phyloP scores from a whole-genome alignment of 2,329 filamentous ascomycete species.

The Aspergillus pseudoterreus region DNA sequence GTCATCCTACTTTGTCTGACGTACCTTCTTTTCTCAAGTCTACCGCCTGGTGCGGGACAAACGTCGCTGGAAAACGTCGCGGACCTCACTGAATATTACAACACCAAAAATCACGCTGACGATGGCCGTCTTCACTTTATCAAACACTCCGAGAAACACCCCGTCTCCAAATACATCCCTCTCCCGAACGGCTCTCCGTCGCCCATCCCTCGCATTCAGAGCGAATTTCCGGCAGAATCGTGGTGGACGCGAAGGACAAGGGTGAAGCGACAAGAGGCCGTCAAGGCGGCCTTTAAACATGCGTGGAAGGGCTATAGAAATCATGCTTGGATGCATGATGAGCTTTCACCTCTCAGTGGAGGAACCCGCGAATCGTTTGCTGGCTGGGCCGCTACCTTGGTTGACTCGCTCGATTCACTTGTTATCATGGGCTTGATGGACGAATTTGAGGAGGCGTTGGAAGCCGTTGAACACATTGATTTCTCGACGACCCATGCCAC shows the following conservation, averaged over 20 bases:
- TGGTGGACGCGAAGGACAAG: constrained; percentile 58
- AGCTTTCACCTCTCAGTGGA: constrained; percentile 70
- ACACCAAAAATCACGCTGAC: not conserved
- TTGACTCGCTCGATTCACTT: constrained; percentile 77
- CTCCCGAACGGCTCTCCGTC: constrained; percentile 69
- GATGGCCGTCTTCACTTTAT: constrained; percentile 59
- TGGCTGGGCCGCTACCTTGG: constrained; percentile 83
- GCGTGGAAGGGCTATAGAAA: constrained; percentile 81
- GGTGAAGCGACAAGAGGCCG: constrained; percentile 58
- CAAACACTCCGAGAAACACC: constrained; percentile 70
- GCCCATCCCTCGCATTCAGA: constrained; percentile 72
- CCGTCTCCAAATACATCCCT: constrained; percentile 64
- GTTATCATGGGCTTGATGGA: constrained; percentile 78
- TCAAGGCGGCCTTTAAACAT: constrained; percentile 71
- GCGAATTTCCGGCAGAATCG: constrained; percentile 64
- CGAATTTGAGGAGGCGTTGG: constrained; percentile 75
- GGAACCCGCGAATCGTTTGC: constrained; percentile 77
- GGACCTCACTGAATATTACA: constrained; percentile 7
- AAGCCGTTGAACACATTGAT: constrained; percentile 68
- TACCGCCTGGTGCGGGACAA: constrained; percentile 17
- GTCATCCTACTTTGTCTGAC: constrained; percentile 22
- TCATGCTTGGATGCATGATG: constrained; percentile 81
- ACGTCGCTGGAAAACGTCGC: constrained; percentile 9
- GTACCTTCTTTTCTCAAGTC: constrained; percentile 20
- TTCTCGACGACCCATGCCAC: constrained; percentile 67